phyloP scores from a whole-genome alignment of 2,329 filamentous ascomycete species.

The Claviceps lovelessii region DNA sequence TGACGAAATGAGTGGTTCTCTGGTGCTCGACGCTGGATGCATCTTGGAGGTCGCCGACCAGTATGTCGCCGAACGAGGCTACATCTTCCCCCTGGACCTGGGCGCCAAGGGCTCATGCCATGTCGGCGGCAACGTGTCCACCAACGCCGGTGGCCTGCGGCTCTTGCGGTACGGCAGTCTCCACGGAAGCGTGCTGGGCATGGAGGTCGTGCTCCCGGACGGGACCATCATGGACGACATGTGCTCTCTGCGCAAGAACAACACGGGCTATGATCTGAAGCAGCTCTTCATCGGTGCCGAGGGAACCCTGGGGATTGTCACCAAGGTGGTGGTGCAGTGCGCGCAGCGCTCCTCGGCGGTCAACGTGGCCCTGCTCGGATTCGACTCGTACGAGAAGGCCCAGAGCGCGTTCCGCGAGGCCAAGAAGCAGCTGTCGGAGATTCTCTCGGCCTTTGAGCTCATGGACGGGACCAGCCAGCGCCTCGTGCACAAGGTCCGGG shows the following conservation, averaged over 20 bases:
- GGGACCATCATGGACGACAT: constrained; percentile 87
- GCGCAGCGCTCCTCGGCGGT: constrained; percentile 75
- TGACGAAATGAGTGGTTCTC: constrained; percentile 78
- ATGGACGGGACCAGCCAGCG: constrained; percentile 82
- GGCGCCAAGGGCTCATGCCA: constrained; percentile 96
- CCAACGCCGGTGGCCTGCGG: constrained; percentile 84
- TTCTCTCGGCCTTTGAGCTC: constrained; percentile 91
- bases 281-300: constrained; percentile 93
- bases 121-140: constrained; percentile 88
- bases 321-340: constrained; percentile 75
- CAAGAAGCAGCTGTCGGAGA: constrained; percentile 81
- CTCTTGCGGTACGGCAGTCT: constrained; percentile 86
- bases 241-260: constrained; percentile 85
- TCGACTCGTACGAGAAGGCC: constrained; percentile 81
- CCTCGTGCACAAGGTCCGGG: constrained; percentile 61
- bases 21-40: constrained; percentile 82
- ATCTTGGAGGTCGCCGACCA: constrained; percentile 83
- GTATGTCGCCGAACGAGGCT: constrained; percentile 64
- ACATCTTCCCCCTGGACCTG: constrained; percentile 94
- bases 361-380: constrained; percentile 88
- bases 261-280: constrained; percentile 95
- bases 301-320: constrained; percentile 89
- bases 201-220: constrained; percentile 87
- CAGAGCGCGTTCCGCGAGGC: constrained; percentile 77
- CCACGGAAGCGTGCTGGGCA: constrained; percentile 80